These are phyloP conservation scores for Fusarium neocosmosporiellum DNA, from an alignment of 2,329 filamentous ascomycete species.

Conservation along the genomic window DNA sequence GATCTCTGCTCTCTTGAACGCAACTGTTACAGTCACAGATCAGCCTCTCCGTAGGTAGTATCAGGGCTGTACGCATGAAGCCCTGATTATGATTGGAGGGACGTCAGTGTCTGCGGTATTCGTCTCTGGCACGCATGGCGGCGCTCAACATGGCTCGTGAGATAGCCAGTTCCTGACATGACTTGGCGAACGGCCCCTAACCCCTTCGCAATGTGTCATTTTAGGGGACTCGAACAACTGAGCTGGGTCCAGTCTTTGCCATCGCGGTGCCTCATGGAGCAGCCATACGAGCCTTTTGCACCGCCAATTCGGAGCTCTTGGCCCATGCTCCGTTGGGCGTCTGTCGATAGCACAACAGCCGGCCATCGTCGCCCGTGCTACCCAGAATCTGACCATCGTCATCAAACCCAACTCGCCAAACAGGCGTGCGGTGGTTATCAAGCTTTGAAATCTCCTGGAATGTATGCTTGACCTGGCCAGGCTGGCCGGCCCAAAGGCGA, in stretches of 20 bases:
- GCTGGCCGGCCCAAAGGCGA: constrained; percentile 65
- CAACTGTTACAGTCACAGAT: background rate
- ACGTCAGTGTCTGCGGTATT: background rate
- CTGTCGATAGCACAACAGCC: constrained; percentile 71
- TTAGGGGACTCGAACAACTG: background rate
- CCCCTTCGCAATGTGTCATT: background rate
- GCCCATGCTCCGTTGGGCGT: constrained; percentile 68
- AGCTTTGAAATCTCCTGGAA: constrained; percentile 74
- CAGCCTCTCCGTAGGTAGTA: background rate
- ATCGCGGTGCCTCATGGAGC: constrained; percentile 47
- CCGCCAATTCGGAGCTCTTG: constrained; percentile 69
- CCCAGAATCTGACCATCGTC: constrained; percentile 78
- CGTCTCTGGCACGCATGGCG: background rate
- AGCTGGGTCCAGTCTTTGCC: background rate
- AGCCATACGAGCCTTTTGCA: constrained; percentile 67
- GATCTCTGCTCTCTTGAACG: background rate
- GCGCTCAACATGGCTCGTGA: background rate
- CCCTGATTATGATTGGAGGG: background rate
- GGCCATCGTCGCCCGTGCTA: constrained; percentile 81
- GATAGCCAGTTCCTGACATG: background rate
- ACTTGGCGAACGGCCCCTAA: background rate
- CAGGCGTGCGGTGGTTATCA: constrained; percentile 74
- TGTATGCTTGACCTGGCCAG: constrained; percentile 74
- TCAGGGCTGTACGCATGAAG: background rate
- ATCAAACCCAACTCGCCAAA: constrained; percentile 81